Evolutionary conservation across 108 stramenopile genomes (phyloP), one percentile per base, ranked within the genome.

Genomic region (Cyclotella kingstonii): DNA sequence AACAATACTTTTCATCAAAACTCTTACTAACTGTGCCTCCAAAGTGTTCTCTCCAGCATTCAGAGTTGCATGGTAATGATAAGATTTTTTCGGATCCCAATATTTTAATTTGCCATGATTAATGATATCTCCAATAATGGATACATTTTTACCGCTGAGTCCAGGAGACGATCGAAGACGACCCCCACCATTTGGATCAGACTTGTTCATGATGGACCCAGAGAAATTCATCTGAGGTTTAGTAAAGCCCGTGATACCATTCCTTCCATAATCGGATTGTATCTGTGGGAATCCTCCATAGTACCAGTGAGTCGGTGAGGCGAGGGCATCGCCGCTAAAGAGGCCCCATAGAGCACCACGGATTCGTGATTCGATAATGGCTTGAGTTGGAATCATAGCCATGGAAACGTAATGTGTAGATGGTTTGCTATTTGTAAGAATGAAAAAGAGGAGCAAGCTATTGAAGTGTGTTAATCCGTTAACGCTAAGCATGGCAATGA

Each of bases 121-220:
- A 35, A 95, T 95, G 29, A 95, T 85, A 71, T 85, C 83, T 1
- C 94, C 94, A 55, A 95, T 83, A 36, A 95, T 85, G 27, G 81
- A 62, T 36, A 62, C 33, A 3, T 43, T 21, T 33, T 63, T 77
- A 4, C 18, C 35, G 11, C 43, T 12, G n/a, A n/a, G n/a, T 39
- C 35, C n/a, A 35, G 54, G 8, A 54, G 29, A 1, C 4, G 1
- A 7, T 1, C 21, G 14, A 7, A 81, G 70, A 4, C 92, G 76
- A 10, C 94, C 94, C 2, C 86, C 94, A 38, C 94, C 94, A 49
- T 90, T 90, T 0, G 87, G 81, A 75, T 93, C 79, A 9, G 69
- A 73, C 50, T 89, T 85, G 73, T 87, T 88, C 58, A 95, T 54
- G 63, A 95, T 95, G 10, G 73, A 77, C n/a, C 91, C 91, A 6